Percentiles rank a stretch among this genome's conserved stretches.
These are phyloP conservation scores for Golubevia pallescens DNA, from an alignment of 1,284 basidiomycete species.

Conservation along the genomic window DNA sequence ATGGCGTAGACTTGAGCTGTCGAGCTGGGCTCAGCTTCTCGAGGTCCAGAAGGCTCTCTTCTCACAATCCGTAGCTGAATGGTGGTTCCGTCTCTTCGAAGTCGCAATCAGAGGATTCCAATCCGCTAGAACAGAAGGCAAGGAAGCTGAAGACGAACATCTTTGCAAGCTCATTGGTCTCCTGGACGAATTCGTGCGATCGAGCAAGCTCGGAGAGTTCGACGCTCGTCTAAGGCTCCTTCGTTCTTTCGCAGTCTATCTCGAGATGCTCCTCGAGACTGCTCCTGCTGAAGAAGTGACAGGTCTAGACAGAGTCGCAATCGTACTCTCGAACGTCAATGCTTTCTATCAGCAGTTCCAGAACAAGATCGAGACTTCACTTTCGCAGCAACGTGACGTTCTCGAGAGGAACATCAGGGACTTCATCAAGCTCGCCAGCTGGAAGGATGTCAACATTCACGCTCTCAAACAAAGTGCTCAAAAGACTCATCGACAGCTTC, in stretches of 20 bases:
- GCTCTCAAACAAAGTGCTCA: slow-evolving; percentile 90
- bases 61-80: slow-evolving; percentile 71
- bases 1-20: slow-evolving; percentile 88
- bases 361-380: slow-evolving; percentile 68
- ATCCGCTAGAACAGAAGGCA: slow-evolving; percentile 42
- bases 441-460: slow-evolving; percentile 96
- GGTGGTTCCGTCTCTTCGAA: slow-evolving; percentile 94
- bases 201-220: slow-evolving; percentile 85
- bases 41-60: slow-evolving; percentile 63
- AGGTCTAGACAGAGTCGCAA: slow-evolving; percentile 51
- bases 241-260: slow-evolving; percentile 71
- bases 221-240: slow-evolving; percentile 75
- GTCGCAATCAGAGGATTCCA: slow-evolving; percentile 55
- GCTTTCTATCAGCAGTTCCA: slow-evolving; percentile 75
- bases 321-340: slow-evolving; percentile 75
- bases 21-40: slow-evolving; percentile 83
- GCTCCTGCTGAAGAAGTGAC: slow-evolving; percentile 25
- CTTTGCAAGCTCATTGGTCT: slow-evolving; percentile 77
- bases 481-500: slow-evolving; percentile 87
- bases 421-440: slow-evolving; percentile 93
- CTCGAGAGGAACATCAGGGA: slow-evolving; percentile 83
- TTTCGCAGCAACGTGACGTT: slow-evolving; percentile 71
- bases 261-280: slow-evolving; percentile 22
- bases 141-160: slow-evolving; percentile 68
- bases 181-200: slow-evolving; percentile 79